These are phyloP conservation scores for Pontederia paniculata DNA, from an alignment of 176 grass and related monocot species.

Conservation along the genomic window DNA sequence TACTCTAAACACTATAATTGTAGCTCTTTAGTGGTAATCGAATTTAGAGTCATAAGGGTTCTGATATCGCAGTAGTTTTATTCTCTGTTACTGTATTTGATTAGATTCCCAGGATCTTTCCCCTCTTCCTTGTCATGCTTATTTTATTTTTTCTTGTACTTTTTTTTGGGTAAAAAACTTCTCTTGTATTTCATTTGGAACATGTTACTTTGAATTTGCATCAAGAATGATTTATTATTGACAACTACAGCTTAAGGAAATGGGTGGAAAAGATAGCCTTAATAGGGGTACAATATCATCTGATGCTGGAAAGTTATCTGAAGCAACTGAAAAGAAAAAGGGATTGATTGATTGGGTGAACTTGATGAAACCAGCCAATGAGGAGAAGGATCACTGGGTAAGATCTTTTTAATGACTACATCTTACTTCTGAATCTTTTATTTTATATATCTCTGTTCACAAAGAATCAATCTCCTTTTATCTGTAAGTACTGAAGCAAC, in stretches of 20 bases:
- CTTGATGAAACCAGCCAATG: constrained; percentile 78
- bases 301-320: constrained; percentile 50
- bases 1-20: too few species aligned
- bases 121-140: too few species aligned
- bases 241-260: constrained; percentile 69
- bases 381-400: constrained; percentile 99
- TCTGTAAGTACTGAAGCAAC: neutral
- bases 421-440: neutral
- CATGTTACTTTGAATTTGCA: neutral
- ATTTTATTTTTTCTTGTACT: too few species aligned
- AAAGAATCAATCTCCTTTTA: neutral
- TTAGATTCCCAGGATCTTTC: too few species aligned
- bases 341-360: constrained; percentile 80
- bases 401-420: neutral
- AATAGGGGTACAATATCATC: constrained; percentile 39
- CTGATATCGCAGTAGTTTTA: too few species aligned
- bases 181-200: neutral
- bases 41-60: too few species aligned
- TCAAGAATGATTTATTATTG: constrained; percentile 1
- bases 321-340: constrained; percentile 68
- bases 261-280: constrained; percentile 51
- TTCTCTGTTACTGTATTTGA: too few species aligned
- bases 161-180: too few species aligned
- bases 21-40: too few species aligned
- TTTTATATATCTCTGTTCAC: neutral